Conservation (phyloP, 352 stramenopile species). For the Globisporangium camurandrum region DNA sequence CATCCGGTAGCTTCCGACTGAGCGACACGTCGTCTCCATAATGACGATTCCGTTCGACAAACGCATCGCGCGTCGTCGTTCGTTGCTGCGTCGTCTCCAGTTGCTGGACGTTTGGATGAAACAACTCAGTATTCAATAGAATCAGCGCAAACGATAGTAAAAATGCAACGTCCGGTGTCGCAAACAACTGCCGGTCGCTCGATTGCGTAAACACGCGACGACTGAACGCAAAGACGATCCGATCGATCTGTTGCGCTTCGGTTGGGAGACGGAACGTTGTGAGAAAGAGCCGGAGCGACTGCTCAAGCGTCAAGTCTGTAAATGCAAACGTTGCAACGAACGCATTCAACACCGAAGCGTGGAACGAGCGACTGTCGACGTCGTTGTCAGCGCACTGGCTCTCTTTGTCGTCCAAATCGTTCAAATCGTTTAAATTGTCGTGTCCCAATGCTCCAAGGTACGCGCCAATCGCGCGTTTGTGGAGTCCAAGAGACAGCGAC, state of each 20-base stretch:
- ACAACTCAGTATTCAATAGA: constrained; percentile 85
- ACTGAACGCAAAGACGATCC: constrained; percentile 84
- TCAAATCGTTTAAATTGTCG: constrained; percentile 47
- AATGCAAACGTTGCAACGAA: constrained; percentile 85
- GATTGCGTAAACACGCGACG: constrained; percentile 81
- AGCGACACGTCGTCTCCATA: constrained; percentile 83
- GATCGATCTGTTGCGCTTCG: constrained; percentile 86
- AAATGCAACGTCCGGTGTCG: constrained; percentile 85
- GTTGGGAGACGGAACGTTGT: constrained; percentile 77
- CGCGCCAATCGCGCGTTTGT: constrained; percentile 73
- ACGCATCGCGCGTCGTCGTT: constrained; percentile 83
- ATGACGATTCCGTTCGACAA: constrained; percentile 88
- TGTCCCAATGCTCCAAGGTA: constrained; percentile 86
- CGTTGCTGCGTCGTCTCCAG: constrained; percentile 87
- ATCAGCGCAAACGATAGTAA: constrained; percentile 87
- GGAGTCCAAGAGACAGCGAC: constrained; percentile 65
- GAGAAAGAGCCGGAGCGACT: constrained; percentile 76
- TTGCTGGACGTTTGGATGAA: constrained; percentile 77
- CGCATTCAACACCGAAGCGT: constrained; percentile 55
- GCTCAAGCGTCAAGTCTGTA: constrained; percentile 60
- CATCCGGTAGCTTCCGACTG: constrained; percentile 52
- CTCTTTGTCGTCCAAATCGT: constrained; percentile 59
- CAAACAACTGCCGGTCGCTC: constrained; percentile 78
- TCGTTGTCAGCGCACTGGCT: constrained; percentile 77
- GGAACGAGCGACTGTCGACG: constrained; percentile 85